Conservation (phyloP, 306 rosid genomes). For the Cucumis melo region DNA sequence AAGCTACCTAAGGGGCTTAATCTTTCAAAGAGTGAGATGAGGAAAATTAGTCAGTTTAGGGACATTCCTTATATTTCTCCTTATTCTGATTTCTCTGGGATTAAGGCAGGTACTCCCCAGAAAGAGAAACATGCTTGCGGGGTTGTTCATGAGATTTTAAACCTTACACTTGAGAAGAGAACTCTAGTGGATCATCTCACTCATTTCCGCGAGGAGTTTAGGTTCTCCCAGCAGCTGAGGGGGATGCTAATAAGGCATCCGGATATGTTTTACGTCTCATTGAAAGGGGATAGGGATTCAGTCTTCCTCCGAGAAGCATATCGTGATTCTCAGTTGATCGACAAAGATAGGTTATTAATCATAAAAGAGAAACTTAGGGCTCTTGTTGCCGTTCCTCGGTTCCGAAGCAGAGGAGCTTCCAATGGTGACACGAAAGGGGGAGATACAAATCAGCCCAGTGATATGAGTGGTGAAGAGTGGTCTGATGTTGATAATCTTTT, state of each 20-base stretch:
- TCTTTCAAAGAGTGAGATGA: conserved; percentile 68
- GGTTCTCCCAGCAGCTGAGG: conserved; percentile 77
- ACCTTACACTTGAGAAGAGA: conserved; percentile 75
- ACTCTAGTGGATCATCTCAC: conserved; percentile 76
- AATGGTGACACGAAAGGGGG: conserved; percentile 17
- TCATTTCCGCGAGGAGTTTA: conserved; percentile 84
- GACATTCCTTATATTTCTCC: conserved; percentile 75
- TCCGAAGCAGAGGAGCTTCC: conserved; percentile 27
- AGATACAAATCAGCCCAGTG: conserved; percentile 20
- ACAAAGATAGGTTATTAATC: conserved; percentile 59
- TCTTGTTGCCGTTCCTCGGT: conserved; percentile 56
- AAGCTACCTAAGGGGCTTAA: conserved; percentile 74
- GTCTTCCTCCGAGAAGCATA: conserved; percentile 84
- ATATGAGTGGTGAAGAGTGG: conserved; percentile 37
- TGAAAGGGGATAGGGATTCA: conserved; percentile 83
- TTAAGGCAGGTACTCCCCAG: conserved; percentile 42
- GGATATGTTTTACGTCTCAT: conserved; percentile 72
- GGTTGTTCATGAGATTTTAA: conserved; percentile 76
- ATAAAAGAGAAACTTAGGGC: conserved; percentile 70
- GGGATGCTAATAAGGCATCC: conserved; percentile 92
- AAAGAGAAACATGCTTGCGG: conserved; percentile 89
- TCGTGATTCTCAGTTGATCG: conserved; percentile 58
- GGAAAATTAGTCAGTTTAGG: conserved; percentile 57
- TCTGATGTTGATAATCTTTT: conserved; percentile 36
- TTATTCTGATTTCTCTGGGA: conserved; percentile 61